A percentile compares a stretch with the other conserved stretches of the same genome.
Conservation (phyloP, 2,329 filamentous ascomycete species). For the Cladophialophora carrionii region DNA sequence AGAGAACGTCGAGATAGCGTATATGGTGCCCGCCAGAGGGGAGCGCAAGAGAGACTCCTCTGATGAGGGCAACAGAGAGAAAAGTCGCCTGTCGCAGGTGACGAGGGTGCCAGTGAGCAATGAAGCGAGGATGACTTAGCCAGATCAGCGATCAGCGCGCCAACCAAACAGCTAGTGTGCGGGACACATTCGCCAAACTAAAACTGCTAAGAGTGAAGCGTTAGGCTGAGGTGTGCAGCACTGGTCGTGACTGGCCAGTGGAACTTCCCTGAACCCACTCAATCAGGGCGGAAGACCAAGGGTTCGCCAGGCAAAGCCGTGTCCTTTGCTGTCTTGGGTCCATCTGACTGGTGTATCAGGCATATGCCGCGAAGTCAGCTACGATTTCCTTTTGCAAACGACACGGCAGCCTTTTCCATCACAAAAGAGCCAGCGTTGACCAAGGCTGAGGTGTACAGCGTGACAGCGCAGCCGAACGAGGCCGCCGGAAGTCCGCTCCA, state of each 20-base stretch:
- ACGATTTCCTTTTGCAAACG: not conserved
- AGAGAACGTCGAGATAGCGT: not conserved
- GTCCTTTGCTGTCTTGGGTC: not conserved
- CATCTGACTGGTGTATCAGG: not conserved
- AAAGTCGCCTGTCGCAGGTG: slow-evolving; percentile 22
- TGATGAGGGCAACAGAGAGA: slow-evolving; percentile 7
- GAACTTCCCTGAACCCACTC: slow-evolving; percentile 1
- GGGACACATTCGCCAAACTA: slow-evolving; percentile 16
- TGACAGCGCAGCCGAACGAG: not conserved
- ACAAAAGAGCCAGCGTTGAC: not conserved
- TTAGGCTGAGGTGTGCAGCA: slow-evolving; percentile 14
- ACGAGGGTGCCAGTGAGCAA: slow-evolving; percentile 12
- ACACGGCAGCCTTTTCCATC: not conserved
- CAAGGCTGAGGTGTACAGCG: not conserved
- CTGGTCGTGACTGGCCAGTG: slow-evolving; percentile 5
- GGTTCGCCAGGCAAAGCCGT: slow-evolving; percentile 1
- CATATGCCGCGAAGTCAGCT: not conserved
- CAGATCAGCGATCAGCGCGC: slow-evolving; percentile 2
- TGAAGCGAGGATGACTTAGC: slow-evolving; percentile 16
- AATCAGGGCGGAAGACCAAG: slow-evolving; percentile 7
- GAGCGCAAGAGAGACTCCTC: not conserved
- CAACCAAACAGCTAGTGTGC: slow-evolving; percentile 8
- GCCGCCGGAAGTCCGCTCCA: not conserved
- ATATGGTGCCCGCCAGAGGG: slow-evolving; percentile 3
- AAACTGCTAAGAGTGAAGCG: slow-evolving; percentile 10